Conservation (phyloP, 1,284 basidiomycete species). For the Somion occarium region DNA sequence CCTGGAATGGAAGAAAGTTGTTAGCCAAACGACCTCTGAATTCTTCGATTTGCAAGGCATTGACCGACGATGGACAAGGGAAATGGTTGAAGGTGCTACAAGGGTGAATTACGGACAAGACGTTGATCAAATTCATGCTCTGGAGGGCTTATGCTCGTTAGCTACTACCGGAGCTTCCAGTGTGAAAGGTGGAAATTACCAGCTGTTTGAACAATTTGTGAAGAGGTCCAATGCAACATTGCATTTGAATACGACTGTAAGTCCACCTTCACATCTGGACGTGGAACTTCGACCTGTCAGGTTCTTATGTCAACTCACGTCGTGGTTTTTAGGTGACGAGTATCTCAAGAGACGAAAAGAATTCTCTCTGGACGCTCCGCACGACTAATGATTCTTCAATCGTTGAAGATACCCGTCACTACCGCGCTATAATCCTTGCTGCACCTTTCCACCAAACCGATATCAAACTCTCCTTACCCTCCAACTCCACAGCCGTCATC, state of each 20-base stretch:
- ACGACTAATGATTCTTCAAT: slow-evolving; percentile 18
- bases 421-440: slow-evolving; percentile 71
- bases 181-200: slow-evolving; percentile 81
- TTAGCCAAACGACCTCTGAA: slow-evolving; percentile 51
- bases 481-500: slow-evolving; percentile 35
- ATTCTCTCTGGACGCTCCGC: slow-evolving; percentile 42
- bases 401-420: slow-evolving; percentile 26
- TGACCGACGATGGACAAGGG: slow-evolving; percentile 57
- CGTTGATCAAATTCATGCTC: slow-evolving; percentile 71
- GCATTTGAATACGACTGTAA: slow-evolving; percentile 63
- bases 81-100: slow-evolving; percentile 81
- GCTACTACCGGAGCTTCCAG: slow-evolving; percentile 67
- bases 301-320: slow-evolving; percentile 6
- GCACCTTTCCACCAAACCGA: slow-evolving; percentile 67
- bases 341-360: slow-evolving; percentile 36
- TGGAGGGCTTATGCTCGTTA: slow-evolving; percentile 74
- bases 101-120: slow-evolving; percentile 88
- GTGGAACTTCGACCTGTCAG: slow-evolving; percentile 1
- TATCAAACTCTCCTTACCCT: slow-evolving; percentile 48
- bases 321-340: slow-evolving; percentile 43
- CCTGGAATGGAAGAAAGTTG: slow-evolving; percentile 50
- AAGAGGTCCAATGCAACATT: slow-evolving; percentile 64
- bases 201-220: slow-evolving; percentile 83
- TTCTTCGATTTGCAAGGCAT: slow-evolving; percentile 59
- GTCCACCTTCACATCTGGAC: slow-evolving; percentile 14